Base-by-base conservation (phyloP, 352 stramenopile genomes). In the Globisporangium acanthophoron region DNA sequence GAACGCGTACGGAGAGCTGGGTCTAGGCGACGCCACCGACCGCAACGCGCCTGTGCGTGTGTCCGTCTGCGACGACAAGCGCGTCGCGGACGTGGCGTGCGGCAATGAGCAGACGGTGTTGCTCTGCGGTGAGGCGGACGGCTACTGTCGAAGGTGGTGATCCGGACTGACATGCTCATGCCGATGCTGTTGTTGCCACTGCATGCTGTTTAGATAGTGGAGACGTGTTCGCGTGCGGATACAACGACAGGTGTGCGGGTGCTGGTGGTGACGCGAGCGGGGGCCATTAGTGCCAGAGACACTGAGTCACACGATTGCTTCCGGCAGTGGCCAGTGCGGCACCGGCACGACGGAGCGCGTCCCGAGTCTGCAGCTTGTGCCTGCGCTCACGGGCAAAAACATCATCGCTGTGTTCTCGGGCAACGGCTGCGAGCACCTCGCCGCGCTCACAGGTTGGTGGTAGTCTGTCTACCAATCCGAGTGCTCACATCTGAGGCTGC, bases 1-100 rank as follows among this genome's bases (percentile, higher is more conserved):
- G 82, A 98, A 98, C 64, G 81, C 86, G 39, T 97, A 97, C 55
- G 90, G 90, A 0, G 92, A 98, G 65, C 74, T 98, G n/a, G 89
- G 80, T 7, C 78, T 91, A 12, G 89, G 86, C 27, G 90, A 98
- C 58, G 87, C 71, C 1, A 75, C 66, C 44, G 77, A 85, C 27
- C 79, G 90, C n/a, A 80, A 69, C 51, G 59, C 44, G 2, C 87
- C 87, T 1, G 85, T 62, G 6, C 73, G 66, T 18, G 63, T 94
- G 5, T 54, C 76, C 11, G 58, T 68, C 3, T 71, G 68, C 15
- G 57, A 70, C 8, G 62, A 41, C 37, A 67, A 73, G 6, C 70
- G 76, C n/a, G 71, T 96, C 7, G 63, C 92, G 7, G 84, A 96
- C 53, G 80, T 94, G 5, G 84, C 87, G 1, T 94, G 84, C 41